Percentiles rank a stretch among this genome's conserved stretches.
Conservation (phyloP, 805 yeast species). For the Saccharomycopsis fermentans region DNA sequence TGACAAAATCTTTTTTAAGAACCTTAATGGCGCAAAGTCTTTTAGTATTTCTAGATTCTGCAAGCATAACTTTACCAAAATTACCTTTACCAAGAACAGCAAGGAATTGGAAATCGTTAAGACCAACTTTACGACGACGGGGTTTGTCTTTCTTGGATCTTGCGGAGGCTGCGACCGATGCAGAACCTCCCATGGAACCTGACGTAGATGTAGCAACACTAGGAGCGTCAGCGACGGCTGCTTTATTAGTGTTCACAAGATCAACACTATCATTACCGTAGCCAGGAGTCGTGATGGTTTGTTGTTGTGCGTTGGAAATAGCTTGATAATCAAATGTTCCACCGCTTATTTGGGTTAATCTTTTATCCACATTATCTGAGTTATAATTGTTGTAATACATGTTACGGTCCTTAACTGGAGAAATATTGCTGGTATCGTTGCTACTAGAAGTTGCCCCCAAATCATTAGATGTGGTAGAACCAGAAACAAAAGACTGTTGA, state of each 20-base stretch:
- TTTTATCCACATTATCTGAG: conserved; percentile 8
- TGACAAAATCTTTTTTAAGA: conserved; percentile 87
- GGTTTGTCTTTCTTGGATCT: not conserved
- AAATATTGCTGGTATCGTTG: not conserved
- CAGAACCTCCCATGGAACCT: not conserved
- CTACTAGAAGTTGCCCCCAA: not conserved
- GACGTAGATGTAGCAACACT: not conserved
- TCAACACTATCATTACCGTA: not conserved
- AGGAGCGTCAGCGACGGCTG: not conserved
- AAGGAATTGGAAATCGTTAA: conserved; percentile 88
- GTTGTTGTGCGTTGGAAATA: not conserved
- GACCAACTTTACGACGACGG: conserved; percentile 65
- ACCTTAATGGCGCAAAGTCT: conserved; percentile 92
- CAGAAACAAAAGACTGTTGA: not conserved
- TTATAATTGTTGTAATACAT: conserved; percentile 11
- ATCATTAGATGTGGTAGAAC: not conserved
- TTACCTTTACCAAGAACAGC: conserved; percentile 98
- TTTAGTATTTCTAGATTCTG: conserved; percentile 77
- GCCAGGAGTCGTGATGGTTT: not conserved
- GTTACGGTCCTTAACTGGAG: not conserved
- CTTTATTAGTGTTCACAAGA: not conserved
- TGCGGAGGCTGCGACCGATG: not conserved
- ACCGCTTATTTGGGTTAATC: conserved; percentile 9
- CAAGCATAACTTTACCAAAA: conserved; percentile 96
- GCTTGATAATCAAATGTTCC: conserved; percentile 4